phyloP scores from a whole-genome alignment of 2,329 filamentous ascomycete species.

The Stachybotrys elegans region DNA sequence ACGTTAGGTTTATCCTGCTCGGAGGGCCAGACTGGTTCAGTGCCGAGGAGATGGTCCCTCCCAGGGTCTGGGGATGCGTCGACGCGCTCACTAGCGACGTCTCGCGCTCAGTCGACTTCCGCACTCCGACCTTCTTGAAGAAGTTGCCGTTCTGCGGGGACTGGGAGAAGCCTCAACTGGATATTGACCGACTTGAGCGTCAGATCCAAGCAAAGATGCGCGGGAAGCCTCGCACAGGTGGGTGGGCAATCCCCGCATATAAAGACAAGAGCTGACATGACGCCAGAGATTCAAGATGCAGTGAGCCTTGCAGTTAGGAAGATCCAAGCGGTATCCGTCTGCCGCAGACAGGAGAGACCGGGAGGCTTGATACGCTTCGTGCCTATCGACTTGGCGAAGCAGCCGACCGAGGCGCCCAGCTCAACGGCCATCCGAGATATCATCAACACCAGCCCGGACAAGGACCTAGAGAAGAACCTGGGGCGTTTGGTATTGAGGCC shows the following conservation, averaged over 20 bases:
- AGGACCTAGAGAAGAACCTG: background rate
- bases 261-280: background rate
- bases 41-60: constrained; percentile 5
- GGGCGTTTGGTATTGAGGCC: background rate
- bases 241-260: background rate
- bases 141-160: constrained; percentile 14
- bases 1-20: constrained; percentile 17
- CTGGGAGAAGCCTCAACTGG: constrained; percentile 11
- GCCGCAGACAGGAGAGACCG: constrained; percentile 10
- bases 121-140: constrained; percentile 13
- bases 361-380: constrained; percentile 15
- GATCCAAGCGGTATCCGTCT: constrained; percentile 9
- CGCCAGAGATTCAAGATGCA: constrained; percentile 2
- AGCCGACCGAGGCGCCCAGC: constrained; percentile 10
- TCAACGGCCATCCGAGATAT: constrained; percentile 17
- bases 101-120: constrained; percentile 19
- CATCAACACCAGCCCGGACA: constrained; percentile 3
- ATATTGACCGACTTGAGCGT: constrained; percentile 6
- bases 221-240: constrained; percentile 6
- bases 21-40: constrained; percentile 19
- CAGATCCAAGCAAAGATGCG: constrained; percentile 7
- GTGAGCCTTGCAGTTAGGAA: constrained; percentile 1
- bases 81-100: constrained; percentile 19
- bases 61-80: constrained; percentile 15
- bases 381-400: background rate